phyloP scores from a whole-genome alignment of 2,329 filamentous ascomycete genomes.

The Fusarium nisikadoi region DNA sequence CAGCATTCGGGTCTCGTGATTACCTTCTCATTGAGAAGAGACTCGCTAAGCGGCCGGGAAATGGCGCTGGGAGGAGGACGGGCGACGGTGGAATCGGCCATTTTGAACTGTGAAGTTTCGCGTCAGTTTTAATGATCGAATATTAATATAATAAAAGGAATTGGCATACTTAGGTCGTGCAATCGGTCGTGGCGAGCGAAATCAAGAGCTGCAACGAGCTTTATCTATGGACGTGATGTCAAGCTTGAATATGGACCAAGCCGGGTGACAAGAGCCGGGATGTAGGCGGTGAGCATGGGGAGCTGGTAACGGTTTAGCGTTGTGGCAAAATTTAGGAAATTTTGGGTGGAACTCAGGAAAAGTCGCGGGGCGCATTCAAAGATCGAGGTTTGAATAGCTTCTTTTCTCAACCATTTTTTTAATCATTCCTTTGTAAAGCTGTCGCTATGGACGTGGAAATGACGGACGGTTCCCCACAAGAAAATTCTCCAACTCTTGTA shows the following conservation, averaged over 20 bases:
- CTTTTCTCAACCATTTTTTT: slow-evolving; percentile 24
- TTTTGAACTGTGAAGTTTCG: slow-evolving; percentile 49
- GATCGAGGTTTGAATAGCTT: slow-evolving; percentile 27
- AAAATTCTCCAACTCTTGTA: slow-evolving; percentile 16
- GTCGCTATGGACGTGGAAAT: slow-evolving; percentile 39
- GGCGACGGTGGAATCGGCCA: slow-evolving; percentile 63
- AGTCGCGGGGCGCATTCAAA: slow-evolving; percentile 41
- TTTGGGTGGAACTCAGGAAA: slow-evolving; percentile 49
- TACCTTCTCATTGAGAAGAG: slow-evolving; percentile 99
- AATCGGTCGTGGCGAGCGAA: slow-evolving; percentile 37
- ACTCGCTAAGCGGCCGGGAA: slow-evolving; percentile 92
- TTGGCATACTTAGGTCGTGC: slow-evolving; percentile 41
- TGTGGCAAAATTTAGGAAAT: slow-evolving; percentile 60
- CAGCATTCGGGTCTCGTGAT: slow-evolving; percentile 21
- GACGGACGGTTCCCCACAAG: slow-evolving; percentile 18
- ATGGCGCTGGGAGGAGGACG: slow-evolving; percentile 69
- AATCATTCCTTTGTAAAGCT: slow-evolving; percentile 8
- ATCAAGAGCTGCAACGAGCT: slow-evolving; percentile 48
- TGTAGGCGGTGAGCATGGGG: slow-evolving; percentile 56
- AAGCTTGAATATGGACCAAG: slow-evolving; percentile 49
- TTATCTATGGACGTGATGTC: slow-evolving; percentile 48
- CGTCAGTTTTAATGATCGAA: slow-evolving; percentile 35
- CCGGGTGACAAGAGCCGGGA: slow-evolving; percentile 51
- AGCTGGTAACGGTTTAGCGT: slow-evolving; percentile 40
- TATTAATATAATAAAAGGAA: slow-evolving; percentile 3